Base-by-base conservation (phyloP, 768 basidiomycete species). In the Lentinula edodes region DNA sequence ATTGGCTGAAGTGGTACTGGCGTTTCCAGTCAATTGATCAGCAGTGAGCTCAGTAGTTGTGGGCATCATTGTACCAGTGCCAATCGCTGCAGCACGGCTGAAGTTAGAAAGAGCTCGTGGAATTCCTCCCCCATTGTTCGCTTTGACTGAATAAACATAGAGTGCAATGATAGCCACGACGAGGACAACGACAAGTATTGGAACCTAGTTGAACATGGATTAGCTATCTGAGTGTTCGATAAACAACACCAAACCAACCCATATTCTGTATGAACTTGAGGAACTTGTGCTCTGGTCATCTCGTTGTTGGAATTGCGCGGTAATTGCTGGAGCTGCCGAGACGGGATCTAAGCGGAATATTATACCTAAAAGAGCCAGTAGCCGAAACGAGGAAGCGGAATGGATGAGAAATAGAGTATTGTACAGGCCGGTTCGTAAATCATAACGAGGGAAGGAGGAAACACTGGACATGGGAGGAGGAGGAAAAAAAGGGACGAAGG, bases 11-110 rank as follows among this genome's bases (percentile, higher is more conserved):
- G 63, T 68, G 52, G 67, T 66, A 63, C 74, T 75, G 64, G 76
- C 76, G 16, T 73, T 74, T 0, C 83, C 84, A 10, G 82, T 82
- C 13, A 86, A 77, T 69, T 86, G 83, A 62, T 81, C 83, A 1
- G 86, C 85, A 0, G 84, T 86, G 20, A 85, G 67, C 65, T 82
- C 78, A n/a, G 73, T 70, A 1, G 68, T 62, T 20, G 64, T 57
- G 12, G 45, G 51, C 5, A 64, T 48, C 52, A 55, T 56, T 23
- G 61, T 61, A 6, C 45, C 23, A 20, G 63, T 65, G 43, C 62
- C 61, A n/a, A 60, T 59, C 15, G 61, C 63, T 28, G 62, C 64
- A 10, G 42, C 62, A n/a, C 62, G 16, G 42, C 41, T 5, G 36
- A 58, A 13, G 57, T 52, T 46, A n/a, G 58, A 48, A 34, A 36